Conservation (phyloP, 345 rosid genomes). For the Populus deltoides region DNA sequence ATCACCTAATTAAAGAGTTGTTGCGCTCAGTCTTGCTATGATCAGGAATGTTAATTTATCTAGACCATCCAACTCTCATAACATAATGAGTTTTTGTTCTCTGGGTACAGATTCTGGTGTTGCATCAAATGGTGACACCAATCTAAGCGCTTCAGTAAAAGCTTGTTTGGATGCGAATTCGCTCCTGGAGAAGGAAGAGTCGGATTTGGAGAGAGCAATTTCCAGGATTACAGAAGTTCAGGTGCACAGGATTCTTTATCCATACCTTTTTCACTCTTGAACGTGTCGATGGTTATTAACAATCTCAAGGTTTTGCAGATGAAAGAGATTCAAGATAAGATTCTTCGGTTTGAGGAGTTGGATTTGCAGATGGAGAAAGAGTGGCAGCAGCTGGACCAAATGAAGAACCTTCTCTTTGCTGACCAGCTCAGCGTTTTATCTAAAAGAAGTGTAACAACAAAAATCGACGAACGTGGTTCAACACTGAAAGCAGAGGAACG, state of each 20-base stretch:
- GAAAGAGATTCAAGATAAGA: constrained; percentile 66
- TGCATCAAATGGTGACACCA: constrained; percentile 39
- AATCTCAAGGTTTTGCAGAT: constrained; percentile 41
- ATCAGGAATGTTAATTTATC: not conserved
- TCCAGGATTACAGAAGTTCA: constrained; percentile 52
- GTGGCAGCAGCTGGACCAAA: constrained; percentile 67
- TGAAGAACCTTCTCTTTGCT: constrained; percentile 67
- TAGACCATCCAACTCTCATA: not conserved
- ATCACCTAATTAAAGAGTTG: not conserved
- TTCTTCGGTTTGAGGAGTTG: constrained; percentile 65
- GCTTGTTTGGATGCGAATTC: constrained; percentile 45
- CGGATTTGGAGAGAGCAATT: constrained; percentile 60
- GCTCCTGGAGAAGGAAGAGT: constrained; percentile 61
- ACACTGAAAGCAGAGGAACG: constrained; percentile 34
- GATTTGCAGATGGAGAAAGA: constrained; percentile 85
- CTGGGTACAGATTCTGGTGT: constrained; percentile 38
- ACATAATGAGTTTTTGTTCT: not conserved
- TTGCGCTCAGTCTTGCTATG: not conserved
- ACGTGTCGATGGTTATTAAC: not conserved
- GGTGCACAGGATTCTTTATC: constrained; percentile 40
- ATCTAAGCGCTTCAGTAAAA: constrained; percentile 31
- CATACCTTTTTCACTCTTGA: not conserved
- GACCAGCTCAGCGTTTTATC: constrained; percentile 72
- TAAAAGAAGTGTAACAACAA: constrained; percentile 37
- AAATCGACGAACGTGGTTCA: constrained; percentile 29